Evolutionary conservation across 208 protist genomes (phyloP).

Genomic region (Leptomonas pyrrhocoris): DNA sequence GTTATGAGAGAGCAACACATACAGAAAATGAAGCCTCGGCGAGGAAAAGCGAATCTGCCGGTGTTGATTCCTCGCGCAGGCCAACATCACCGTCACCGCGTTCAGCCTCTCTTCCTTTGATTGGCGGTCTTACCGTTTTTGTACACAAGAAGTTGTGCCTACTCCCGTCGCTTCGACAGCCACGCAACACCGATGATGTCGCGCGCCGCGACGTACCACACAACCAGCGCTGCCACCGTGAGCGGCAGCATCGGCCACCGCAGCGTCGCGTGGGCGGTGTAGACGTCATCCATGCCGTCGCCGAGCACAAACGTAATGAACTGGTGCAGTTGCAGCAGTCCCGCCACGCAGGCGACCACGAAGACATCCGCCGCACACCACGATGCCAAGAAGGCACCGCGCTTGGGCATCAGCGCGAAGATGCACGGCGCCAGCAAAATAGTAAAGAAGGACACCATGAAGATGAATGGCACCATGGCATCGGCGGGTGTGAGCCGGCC

Average conservation of each 20-base stretch:
- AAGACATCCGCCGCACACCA: constrained; percentile 93
- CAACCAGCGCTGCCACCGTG: constrained; percentile 25
- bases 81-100: too few relatives aligned
- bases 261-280: constrained; percentile 53
- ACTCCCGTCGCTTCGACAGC: neutral
- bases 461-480: neutral
- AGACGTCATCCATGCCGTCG: constrained; percentile 40
- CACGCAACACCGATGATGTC: constrained; percentile 1
- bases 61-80: too few relatives aligned
- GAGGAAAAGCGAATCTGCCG: neutral
- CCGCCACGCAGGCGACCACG: constrained; percentile 84
- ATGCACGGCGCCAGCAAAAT: constrained; percentile 50
- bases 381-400: constrained; percentile 63
- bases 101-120: too few relatives aligned
- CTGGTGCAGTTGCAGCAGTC: constrained; percentile 89
- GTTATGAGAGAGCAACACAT: too few relatives aligned
- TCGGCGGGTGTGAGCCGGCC: neutral
- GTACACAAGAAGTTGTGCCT: neutral
- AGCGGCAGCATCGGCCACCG: constrained; percentile 62
- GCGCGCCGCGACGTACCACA: constrained; percentile 34
- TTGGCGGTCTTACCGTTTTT: neutral
- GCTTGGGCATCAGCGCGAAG: constrained; percentile 32
- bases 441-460: constrained; percentile 37
- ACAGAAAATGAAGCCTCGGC: neutral
- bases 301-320: constrained; percentile 93